A percentile compares a stretch with the other conserved stretches of the same genome.
Conservation (phyloP, 2,329 filamentous ascomycete genomes). For the Colletotrichum limetticola region DNA sequence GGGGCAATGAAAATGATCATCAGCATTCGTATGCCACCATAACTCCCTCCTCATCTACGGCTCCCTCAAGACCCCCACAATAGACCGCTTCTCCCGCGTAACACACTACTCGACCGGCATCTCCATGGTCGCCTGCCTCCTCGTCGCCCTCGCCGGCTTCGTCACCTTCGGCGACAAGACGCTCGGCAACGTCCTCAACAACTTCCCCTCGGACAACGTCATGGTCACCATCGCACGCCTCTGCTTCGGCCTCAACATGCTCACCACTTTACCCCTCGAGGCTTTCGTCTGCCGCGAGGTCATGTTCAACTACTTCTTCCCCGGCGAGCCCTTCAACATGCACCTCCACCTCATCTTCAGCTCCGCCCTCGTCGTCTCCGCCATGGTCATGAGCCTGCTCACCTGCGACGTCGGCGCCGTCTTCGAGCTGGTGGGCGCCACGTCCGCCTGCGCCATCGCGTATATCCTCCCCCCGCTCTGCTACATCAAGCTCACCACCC, state of each 20-base stretch:
- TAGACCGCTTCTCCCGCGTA: constrained; percentile 92
- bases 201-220: constrained; percentile 89
- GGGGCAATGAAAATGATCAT: constrained; percentile 36
- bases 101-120: constrained; percentile 94
- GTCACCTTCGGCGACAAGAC: constrained; percentile 93
- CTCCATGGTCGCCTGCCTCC: constrained; percentile 90
- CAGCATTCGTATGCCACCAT: constrained; percentile 82
- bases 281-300: constrained; percentile 98
- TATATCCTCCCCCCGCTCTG: constrained; percentile 96
- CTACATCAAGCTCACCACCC: constrained; percentile 90
- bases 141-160: constrained; percentile 90
- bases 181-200: constrained; percentile 96
- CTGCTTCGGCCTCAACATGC: constrained; percentile 98
- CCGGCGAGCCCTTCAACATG: constrained; percentile 79
- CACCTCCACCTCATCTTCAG: constrained; percentile 89
- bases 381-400: constrained; percentile 81
- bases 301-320: constrained; percentile 86
- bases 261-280: constrained; percentile 95
- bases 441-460: constrained; percentile 90
- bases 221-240: constrained; percentile 96
- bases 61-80: constrained; percentile 90
- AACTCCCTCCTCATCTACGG: constrained; percentile 98
- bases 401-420: constrained; percentile 95
- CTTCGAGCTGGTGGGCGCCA: constrained; percentile 96
- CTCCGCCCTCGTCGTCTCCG: constrained; percentile 80